A percentile compares a stretch with the other conserved stretches of the same genome.
These are phyloP conservation scores for Cephalotrichum gorgonifer DNA, from an alignment of 2,329 filamentous ascomycete genomes.

Conservation along the genomic window DNA sequence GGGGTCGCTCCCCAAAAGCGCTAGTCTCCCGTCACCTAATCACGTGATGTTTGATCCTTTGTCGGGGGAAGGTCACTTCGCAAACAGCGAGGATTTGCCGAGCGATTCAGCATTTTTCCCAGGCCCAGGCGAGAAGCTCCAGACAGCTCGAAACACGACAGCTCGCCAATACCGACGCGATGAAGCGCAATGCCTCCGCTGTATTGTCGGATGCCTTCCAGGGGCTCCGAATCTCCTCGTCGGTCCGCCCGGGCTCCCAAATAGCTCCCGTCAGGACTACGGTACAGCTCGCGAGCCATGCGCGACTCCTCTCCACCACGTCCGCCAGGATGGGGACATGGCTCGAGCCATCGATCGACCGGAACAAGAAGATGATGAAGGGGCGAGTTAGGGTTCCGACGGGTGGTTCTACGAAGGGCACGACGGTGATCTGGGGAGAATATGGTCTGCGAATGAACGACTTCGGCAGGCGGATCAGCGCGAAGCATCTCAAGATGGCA, in stretches of 20 bases:
- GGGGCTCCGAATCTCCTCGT: constrained; percentile 22
- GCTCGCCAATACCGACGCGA: constrained; percentile 17
- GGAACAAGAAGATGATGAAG: constrained; percentile 85
- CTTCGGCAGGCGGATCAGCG: constrained; percentile 83
- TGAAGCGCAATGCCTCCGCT: constrained; percentile 34
- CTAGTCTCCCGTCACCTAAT: constrained; percentile 3
- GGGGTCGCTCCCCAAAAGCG: neutral
- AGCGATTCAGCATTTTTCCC: neutral
- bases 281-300: constrained; percentile 27
- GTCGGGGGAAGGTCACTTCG: neutral
- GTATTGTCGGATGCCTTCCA: constrained; percentile 40
- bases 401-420: constrained; percentile 83
- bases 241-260: constrained; percentile 26
- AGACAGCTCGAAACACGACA: neutral
- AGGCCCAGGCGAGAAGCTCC: neutral
- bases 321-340: constrained; percentile 52
- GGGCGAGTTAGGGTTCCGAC: constrained; percentile 80
- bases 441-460: constrained; percentile 91
- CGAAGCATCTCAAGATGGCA: constrained; percentile 76
- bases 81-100: neutral
- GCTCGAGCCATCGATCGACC: constrained; percentile 67
- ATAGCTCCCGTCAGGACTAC: constrained; percentile 15
- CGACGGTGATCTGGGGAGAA: constrained; percentile 92
- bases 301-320: constrained; percentile 65
- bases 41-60: neutral